Evolutionary conservation across 306 rosid species (phyloP), one percentile per base, ranked within the genome.

Genomic region (Clitoria ternatea): DNA sequence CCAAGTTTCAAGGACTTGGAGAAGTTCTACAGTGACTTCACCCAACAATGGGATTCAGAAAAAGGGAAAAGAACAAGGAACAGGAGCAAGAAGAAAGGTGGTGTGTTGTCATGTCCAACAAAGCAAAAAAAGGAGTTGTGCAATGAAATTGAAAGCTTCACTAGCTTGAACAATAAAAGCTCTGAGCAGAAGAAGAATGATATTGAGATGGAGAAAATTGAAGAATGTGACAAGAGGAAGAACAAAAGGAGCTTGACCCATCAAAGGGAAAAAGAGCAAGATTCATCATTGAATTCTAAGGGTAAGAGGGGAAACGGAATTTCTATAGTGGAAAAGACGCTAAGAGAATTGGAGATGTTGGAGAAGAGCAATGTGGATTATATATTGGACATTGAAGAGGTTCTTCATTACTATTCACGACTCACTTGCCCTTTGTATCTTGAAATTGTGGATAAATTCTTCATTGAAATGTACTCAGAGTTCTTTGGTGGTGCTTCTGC

Each of bases 331-430:
- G 89, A 81, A 35, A 52, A 85, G 68, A 94, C 87, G 85, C 77
- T 94, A 47, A 94, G 81, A 74, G 95, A 89, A 77, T 61, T 94
- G 80, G 91, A 89, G 78, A 81, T 71, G 88, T 42, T 90, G 80
- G 97, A 92, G 11, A 64, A 29, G 67, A 82, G 87, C 44, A 77
- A 90, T 82, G 88, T 87, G 63, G 95, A 94, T 74, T 87, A 90
- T 85, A 54, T 72, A 20, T 36, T 91, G 71, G 97, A 91, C 81
- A 87, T 94, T 52, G 88, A 94, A 75, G 99, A 94, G 80, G 82
- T 84, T 70, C 89, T 89, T 70, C 95, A 94, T 72, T 94, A 94
- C 71, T 94, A 94, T 39, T 91, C 96, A 47, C 79, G 90, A 7
- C 87, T 94, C 52, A 85, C 88, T 56, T 94, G 86, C 69, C 96